phyloP scores from a whole-genome alignment of 2,329 filamentous ascomycete species.

The Pseudopithomyces maydicus region DNA sequence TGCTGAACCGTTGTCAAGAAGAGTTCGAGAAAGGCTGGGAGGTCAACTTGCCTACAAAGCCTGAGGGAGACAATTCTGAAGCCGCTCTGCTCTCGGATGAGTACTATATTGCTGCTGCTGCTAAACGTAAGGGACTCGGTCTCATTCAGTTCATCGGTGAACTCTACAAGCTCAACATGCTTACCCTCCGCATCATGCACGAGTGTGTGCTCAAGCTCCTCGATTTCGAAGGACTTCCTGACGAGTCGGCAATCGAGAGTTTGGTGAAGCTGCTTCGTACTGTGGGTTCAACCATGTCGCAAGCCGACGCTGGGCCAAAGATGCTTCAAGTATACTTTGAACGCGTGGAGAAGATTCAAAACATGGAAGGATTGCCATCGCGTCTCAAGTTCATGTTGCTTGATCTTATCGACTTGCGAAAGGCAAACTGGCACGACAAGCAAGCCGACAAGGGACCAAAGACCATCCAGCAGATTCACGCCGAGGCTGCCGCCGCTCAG shows the following conservation, averaged over 20 bases:
- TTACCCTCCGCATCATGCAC: constrained; percentile 99
- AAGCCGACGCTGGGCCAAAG: constrained; percentile 74
- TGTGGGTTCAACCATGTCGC: constrained; percentile 86
- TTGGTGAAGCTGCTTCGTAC: constrained; percentile 91
- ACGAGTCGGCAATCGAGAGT: constrained; percentile 95
- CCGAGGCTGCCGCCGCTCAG: constrained; percentile 76
- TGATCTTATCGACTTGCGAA: constrained; percentile 87
- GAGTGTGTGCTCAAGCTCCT: constrained; percentile 97
- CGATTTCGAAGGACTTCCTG: constrained; percentile 89
- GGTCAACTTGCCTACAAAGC: constrained; percentile 77
- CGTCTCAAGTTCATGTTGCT: constrained; percentile 96
- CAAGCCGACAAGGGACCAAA: constrained; percentile 93
- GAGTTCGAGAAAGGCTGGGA: constrained; percentile 99
- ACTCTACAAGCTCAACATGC: constrained; percentile 97
- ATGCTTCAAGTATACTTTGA: constrained; percentile 95
- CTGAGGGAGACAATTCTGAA: constrained; percentile 74
- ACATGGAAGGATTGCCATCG: constrained; percentile 76
- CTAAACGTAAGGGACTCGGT: constrained; percentile 95
- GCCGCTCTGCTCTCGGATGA: constrained; percentile 89
- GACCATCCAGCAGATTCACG: constrained; percentile 91
- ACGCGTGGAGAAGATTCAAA: constrained; percentile 81
- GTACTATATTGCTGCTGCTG: constrained; percentile 91
- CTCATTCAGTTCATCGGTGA: constrained; percentile 91
- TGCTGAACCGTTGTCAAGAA: constrained; percentile 97
- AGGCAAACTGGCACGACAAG: constrained; percentile 80